Base-by-base conservation (phyloP, 768 basidiomycete species). In the Mycena vulgaris region DNA sequence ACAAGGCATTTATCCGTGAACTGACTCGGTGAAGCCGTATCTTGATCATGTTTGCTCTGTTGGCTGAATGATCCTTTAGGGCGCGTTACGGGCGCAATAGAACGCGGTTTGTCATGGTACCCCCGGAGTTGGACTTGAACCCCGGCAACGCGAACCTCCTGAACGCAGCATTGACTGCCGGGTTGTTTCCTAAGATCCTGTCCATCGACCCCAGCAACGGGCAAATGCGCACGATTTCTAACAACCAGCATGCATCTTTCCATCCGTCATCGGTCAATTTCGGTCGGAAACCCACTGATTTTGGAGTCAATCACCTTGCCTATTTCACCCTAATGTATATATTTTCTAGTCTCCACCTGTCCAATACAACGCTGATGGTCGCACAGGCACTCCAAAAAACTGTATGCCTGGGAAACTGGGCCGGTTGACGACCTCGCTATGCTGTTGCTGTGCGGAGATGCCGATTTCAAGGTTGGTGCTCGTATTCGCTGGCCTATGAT, bases 191-290 rank as follows among this genome's bases (percentile, higher is more conserved):
- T 7, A 98, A 96, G 80, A 87, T 99, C 31, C 83, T 99, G 45
- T 83, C 85, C 3, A 79, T 95, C n/a, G 94, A 97, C 63, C 74
- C 79, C 0, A 77, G 80, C 49, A 88, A 78, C 66, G 88, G 88
- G 17, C 89, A 92, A 63, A 84, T 98, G 83, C 87, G 88, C 63
- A 98, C 95, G 0, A 87, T 97, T 42, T 86, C 89, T 27, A 98
- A 97, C 78, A 95, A 93, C 75, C 94, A 95, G 76, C 79, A 83
- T 17, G 91, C 89, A 1, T 86, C 86, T 31, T 94, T 97, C 78
- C 97, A 98, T 80, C 97, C 97, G 0, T 94, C 95, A 13, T 97
- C 95, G 0, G 88, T 97, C 70, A 99, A 99, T 79, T 96, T 96
- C 80, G 84, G 89, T 72, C 87, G 80, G 76, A 91, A 85, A 76